Conservation (phyloP, 169 alveolate genomes). For the Eimeria brunetti region DNA sequence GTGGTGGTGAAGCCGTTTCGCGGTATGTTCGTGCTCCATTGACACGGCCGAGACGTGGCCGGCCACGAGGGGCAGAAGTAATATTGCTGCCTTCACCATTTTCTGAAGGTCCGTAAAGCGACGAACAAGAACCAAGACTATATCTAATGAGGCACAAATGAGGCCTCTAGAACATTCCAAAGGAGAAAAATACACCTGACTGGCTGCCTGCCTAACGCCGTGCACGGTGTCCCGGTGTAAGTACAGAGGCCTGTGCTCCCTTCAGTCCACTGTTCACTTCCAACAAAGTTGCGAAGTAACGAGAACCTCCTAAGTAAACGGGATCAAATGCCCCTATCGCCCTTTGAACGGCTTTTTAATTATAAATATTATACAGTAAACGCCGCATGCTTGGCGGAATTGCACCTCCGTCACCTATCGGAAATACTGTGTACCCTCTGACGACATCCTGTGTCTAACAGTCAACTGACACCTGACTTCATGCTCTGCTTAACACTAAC, state of each 20-base stretch:
- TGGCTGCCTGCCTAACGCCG: not conserved
- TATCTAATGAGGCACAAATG: conserved; percentile 35
- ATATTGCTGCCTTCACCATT: conserved; percentile 61
- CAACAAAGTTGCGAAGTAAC: not conserved
- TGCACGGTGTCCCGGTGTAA: not conserved
- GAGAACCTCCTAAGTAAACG: not conserved
- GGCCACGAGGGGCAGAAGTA: conserved; percentile 71
- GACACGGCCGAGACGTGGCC: conserved; percentile 76
- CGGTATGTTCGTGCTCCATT: conserved; percentile 68
- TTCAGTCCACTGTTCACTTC: not conserved
- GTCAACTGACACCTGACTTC: not conserved
- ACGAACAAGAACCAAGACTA: conserved; percentile 22
- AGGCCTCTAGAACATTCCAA: conserved; percentile 46
- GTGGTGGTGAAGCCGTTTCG: conserved; percentile 71
- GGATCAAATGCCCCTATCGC: not conserved
- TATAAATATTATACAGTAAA: not conserved
- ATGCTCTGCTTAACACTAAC: not conserved
- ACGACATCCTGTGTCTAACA: no score
- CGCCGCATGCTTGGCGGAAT: not conserved
- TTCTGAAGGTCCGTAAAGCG: not conserved
- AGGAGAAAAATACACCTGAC: conserved; percentile 61
- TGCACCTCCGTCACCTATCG: not conserved
- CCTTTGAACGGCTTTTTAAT: not conserved
- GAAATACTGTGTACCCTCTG: not conserved
- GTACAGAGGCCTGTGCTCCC: conserved; percentile 26